Evolutionary conservation across 257 asterid species (phyloP).

Genomic region (Fraxinus pennsylvanica): DNA sequence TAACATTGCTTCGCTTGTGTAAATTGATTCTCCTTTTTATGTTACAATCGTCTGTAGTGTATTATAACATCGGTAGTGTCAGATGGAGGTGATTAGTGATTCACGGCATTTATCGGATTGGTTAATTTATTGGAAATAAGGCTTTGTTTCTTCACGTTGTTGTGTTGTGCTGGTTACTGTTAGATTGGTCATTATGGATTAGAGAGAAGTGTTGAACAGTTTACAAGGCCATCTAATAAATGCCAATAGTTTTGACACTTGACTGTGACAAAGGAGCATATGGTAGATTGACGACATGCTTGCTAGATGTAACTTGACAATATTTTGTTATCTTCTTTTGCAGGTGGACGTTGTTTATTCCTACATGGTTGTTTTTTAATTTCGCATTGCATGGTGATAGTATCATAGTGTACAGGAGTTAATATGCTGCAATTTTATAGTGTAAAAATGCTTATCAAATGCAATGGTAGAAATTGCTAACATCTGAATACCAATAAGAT

Average conservation of each 20-base stretch:
- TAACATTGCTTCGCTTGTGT: not conserved
- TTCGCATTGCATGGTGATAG: not conserved
- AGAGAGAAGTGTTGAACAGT: not conserved
- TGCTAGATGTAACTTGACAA: not conserved
- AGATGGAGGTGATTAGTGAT: not conserved
- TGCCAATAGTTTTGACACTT: not conserved
- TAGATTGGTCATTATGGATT: not conserved
- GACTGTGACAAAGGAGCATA: not conserved
- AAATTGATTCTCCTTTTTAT: not conserved
- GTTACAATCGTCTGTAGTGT: not conserved
- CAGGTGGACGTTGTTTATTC: not conserved
- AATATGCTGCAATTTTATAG: constrained; percentile 3
- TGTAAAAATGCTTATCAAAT: not conserved
- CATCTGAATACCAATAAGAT: not conserved
- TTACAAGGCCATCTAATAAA: not conserved
- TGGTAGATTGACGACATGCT: not conserved
- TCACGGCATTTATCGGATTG: not conserved
- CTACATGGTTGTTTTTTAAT: not conserved
- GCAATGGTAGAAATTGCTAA: constrained; percentile 6
- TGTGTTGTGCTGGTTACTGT: not conserved
- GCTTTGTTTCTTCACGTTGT: not conserved
- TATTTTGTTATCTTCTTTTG: not conserved
- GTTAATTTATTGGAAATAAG: not conserved
- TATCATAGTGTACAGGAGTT: not conserved
- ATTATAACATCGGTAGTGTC: not conserved